Evolutionary conservation across 2,329 filamentous ascomycete genomes (phyloP).

Genomic region (Colletotrichum tabaci): DNA sequence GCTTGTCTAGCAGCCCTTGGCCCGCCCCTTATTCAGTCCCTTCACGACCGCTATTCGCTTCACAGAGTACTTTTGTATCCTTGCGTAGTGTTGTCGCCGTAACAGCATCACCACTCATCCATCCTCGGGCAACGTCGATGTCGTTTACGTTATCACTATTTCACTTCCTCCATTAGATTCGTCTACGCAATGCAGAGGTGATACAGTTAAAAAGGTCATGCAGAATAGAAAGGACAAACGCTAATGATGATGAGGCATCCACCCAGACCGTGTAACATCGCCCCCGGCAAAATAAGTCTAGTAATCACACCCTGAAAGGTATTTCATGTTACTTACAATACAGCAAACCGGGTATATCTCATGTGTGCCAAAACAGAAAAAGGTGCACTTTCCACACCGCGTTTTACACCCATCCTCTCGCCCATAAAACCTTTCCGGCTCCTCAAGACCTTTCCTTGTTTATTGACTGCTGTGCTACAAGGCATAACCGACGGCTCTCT

Average conservation of each 20-base stretch:
- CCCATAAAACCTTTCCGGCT: too few relatives aligned
- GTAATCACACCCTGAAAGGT: neutral
- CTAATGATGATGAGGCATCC: neutral
- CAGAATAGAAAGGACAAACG: neutral
- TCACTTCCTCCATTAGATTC: neutral
- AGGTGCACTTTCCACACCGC: neutral
- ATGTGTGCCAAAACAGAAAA: neutral
- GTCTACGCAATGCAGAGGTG: too few relatives aligned
- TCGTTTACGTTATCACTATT: neutral
- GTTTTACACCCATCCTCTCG: too few relatives aligned
- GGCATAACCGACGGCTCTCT: too few relatives aligned
- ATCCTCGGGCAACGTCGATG: neutral
- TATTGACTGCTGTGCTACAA: too few relatives aligned
- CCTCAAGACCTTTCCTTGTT: too few relatives aligned
- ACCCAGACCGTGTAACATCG: neutral
- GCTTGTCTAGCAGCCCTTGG: too few relatives aligned
- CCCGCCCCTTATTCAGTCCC: too few relatives aligned
- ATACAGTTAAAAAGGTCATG: neutral
- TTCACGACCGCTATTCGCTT: too few relatives aligned
- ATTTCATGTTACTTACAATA: neutral
- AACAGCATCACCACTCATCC: neutral
- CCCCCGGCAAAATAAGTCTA: neutral
- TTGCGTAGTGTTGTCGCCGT: neutral
- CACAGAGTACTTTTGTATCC: too few relatives aligned
- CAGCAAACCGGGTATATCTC: conserved; percentile 1